Conservation (phyloP, 1,284 basidiomycete genomes). For the Heterobasidion annosum region DNA sequence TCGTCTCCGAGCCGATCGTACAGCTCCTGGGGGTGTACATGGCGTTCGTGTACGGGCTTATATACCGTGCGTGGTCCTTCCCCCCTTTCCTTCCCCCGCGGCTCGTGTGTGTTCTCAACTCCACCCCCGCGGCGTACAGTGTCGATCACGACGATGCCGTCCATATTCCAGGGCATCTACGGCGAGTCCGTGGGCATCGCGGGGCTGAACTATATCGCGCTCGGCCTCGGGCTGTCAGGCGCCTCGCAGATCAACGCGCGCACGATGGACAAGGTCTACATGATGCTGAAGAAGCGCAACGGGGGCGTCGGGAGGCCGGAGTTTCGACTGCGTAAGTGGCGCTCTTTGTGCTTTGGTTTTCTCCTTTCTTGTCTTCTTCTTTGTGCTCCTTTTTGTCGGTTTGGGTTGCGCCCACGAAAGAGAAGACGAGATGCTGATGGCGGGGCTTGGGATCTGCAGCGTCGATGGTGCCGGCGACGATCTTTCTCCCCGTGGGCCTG, state of each 20-base stretch:
- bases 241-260: slow-evolving; percentile 47
- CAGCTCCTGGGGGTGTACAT: slow-evolving; percentile 37
- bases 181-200: slow-evolving; percentile 37
- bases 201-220: slow-evolving; percentile 45
- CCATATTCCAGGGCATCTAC: slow-evolving; percentile 42
- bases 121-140: slow-evolving; percentile 19
- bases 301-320: slow-evolving; percentile 45
- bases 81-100: background rate
- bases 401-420: background rate
- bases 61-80: slow-evolving; percentile 37
- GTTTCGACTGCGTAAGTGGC: slow-evolving; percentile 26
- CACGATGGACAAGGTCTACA: slow-evolving; percentile 39
- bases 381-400: background rate
- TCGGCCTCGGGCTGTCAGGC: slow-evolving; percentile 37
- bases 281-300: slow-evolving; percentile 32
- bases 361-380: background rate
- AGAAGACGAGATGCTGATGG: background rate
- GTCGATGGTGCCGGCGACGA: slow-evolving; percentile 47
- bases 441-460: slow-evolving; percentile 24
- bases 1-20: slow-evolving; percentile 35
- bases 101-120: background rate
- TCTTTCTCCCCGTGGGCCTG: slow-evolving; percentile 49
- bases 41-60: slow-evolving; percentile 40
- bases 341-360: background rate
- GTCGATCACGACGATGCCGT: slow-evolving; percentile 47